A percentile compares a stretch with the other conserved stretches of the same genome.
Conservation (phyloP, 2,329 filamentous ascomycete genomes). For the Diatrype stigma region DNA sequence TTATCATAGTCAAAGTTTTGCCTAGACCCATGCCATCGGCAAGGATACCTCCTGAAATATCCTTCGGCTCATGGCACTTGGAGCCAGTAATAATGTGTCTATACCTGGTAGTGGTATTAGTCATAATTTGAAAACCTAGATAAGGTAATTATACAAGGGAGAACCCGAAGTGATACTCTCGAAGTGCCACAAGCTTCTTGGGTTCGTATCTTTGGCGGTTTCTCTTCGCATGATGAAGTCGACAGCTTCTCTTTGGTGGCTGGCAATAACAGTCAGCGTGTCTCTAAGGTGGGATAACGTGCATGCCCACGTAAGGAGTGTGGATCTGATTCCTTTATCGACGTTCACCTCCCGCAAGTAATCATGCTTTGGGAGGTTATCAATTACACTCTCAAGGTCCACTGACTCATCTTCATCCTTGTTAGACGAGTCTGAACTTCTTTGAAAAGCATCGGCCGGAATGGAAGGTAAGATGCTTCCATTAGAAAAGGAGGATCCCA, state of each 20-base stretch:
- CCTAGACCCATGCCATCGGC: conserved; percentile 21
- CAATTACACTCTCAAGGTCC: conserved; percentile 6
- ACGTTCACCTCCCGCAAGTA: conserved; percentile 5
- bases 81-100: conserved; percentile 11
- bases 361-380: conserved; percentile 8
- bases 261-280: conserved; percentile 1
- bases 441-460: conserved; percentile 1
- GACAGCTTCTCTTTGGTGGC: conserved; percentile 15
- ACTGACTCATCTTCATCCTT: conserved; percentile 1
- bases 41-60: conserved; percentile 15
- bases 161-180: background rate
- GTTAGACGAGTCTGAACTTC: background rate
- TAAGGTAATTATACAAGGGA: background rate
- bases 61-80: conserved; percentile 3
- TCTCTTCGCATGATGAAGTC: conserved; percentile 13
- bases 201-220: background rate
- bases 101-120: conserved; percentile 7
- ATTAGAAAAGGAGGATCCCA: conserved; percentile 3
- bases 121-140: background rate
- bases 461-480: conserved; percentile 8
- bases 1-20: conserved; percentile 18
- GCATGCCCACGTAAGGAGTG: conserved; percentile 6
- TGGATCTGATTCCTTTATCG: conserved; percentile 8
- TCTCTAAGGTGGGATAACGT: background rate
- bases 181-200: conserved; percentile 7